phyloP scores from a whole-genome alignment of 768 basidiomycete genomes.

The Macrolepiota fuliginosa region DNA sequence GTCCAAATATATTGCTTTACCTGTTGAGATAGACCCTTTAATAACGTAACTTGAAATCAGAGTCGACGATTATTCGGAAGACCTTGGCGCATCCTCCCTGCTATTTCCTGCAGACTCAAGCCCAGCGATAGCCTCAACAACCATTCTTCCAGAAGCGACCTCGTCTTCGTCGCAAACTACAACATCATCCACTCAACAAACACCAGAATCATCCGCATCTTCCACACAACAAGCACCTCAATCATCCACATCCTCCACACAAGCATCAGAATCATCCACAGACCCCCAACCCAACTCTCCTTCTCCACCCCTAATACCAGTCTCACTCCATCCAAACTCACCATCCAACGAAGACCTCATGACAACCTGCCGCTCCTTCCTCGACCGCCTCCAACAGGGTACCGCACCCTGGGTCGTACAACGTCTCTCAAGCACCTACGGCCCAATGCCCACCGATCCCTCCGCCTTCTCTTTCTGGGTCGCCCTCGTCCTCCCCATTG shows the following conservation, averaged over 20 bases:
- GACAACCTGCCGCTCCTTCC: constrained; percentile 39
- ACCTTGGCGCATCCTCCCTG: constrained; percentile 30
- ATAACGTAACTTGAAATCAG: constrained; percentile 18
- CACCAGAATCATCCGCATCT: not conserved
- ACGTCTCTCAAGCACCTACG: constrained; percentile 75
- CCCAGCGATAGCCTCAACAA: not conserved
- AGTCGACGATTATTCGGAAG: constrained; percentile 35
- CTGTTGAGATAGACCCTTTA: not conserved
- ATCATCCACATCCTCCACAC: constrained; percentile 8
- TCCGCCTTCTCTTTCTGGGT: constrained; percentile 86
- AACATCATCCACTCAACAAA: not conserved
- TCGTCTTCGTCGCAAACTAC: constrained; percentile 7
- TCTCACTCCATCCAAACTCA: constrained; percentile 19
- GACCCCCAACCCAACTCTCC: not conserved
- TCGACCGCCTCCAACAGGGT: constrained; percentile 51
- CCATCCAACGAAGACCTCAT: constrained; percentile 63
- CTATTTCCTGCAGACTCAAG: constrained; percentile 7
- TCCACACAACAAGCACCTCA: not conserved
- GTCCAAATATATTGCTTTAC: constrained; percentile 15
- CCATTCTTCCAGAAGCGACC: not conserved
- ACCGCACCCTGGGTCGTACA: constrained; percentile 94
- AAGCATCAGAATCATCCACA: not conserved
- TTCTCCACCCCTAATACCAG: not conserved
- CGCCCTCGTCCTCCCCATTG: constrained; percentile 85
- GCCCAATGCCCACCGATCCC: constrained; percentile 72